Evolutionary conservation across 2,329 filamentous ascomycete species (phyloP), one percentile per base, ranked within the genome.

Genomic region (Raffaelea deltoideospora): DNA sequence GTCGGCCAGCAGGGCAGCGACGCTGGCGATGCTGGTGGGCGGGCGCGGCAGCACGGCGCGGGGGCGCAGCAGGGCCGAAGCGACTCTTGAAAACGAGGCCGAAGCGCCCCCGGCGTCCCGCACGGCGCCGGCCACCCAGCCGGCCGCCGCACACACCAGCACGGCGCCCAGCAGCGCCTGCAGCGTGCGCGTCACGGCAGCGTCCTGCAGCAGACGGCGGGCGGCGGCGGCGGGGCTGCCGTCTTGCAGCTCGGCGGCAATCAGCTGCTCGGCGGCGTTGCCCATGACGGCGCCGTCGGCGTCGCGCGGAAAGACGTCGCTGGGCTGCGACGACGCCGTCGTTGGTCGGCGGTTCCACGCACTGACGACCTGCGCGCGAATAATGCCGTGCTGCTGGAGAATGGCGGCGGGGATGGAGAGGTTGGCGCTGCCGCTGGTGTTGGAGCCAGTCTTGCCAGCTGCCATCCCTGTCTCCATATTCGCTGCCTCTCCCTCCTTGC

Each of bases 331-430:
- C 37, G 31, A 42, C 32, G 30, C 37, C 43, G 27, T 50, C 19
- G 48, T 45, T 0, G 53, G 48, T 42, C 43, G 46, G 4, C 54
- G 49, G 37, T 42, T 47, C 28, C 46, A 49, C 15, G 43, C 44
- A 37, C 50, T 57, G 30, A 60, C 37, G 1, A 50, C 49, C 36
- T 60, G 58, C 0, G 57, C 47, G 10, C 53, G 50, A 24, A 60
- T 52, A 15, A 61, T 47, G 22, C 50, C 47, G 39, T 61, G 57
- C 34, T 61, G 58, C 17, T 42, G 42, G 14, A 50, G 32, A 26
- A 61, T 57, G 19, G 54, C 53, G 32, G 50, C 49, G n/a, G 47
- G 45, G 1, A 57, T n/a, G n/a, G n/a, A n/a, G n/a, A n/a, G n/a
- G n/a, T n/a, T n/a, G n/a, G n/a, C n/a, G n/a, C n/a, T n/a, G n/a